Base-by-base conservation (phyloP, 164 flowering plant genomes). In the Kalanchoe fedtschenkoi region DNA sequence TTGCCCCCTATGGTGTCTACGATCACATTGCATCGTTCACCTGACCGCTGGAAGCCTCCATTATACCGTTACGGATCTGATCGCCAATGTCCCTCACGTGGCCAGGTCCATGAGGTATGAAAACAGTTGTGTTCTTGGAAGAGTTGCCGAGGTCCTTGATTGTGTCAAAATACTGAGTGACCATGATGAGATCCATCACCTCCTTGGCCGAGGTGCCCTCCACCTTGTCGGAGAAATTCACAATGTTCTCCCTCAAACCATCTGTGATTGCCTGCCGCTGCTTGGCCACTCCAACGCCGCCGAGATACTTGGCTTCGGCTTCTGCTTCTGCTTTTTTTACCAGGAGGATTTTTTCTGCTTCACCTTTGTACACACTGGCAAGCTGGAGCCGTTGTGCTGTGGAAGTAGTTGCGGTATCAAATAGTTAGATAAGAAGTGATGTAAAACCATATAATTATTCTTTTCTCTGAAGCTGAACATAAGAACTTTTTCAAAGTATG, bases 211-310 rank as follows among this genome's bases (percentile, higher is more conserved):
- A 84, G 15, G 99, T 72, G 42, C 99, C 99, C 68, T 80, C 88
- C 42, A 95, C 91, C 72, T 79, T 87, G 75, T 80, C 76, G 30
- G 99, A 95, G 72, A 95, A 95, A 69, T 88, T 84, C 76, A 95
- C 43, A 51, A 95, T 91, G 76, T 95, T 95, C 77, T 95, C 99
- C 68, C 99, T 80, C 65, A 95, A 62, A 4, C 97, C 99, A 61
- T 95, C 95, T 8, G 99, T 95, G 65, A 95, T 95, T 42, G 99
- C 99, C 69, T 95, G 97, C 68, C 99, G 76, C 76, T 95, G 99
- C 77, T 86, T 81, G 5, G 99, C 99, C 58, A 95, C 99, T 21
- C 99, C 99, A 33, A 95, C 81, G 24, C 99, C 99, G 35, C 95
- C 97, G 8, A 95, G 78, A 76, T 84, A 95, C 77, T 95, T 95